phyloP scores from a whole-genome alignment of 495 filamentous ascomycete species.

The Penicillium taxi region DNA sequence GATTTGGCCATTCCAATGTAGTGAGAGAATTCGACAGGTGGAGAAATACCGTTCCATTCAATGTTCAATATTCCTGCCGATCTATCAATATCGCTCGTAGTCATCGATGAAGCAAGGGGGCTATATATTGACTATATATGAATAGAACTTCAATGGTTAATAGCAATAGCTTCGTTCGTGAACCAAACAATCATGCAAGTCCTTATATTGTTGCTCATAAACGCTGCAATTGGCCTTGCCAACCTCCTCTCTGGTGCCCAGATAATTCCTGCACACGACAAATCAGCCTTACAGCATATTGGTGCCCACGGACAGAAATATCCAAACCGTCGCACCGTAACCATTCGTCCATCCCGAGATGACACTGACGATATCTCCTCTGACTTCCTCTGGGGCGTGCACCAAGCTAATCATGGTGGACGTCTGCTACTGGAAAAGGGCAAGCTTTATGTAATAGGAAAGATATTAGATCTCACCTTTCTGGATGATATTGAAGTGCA shows the following conservation, averaged over 20 bases:
- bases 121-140: too few relatives aligned
- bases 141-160: too few relatives aligned
- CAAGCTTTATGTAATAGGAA: slow-evolving; percentile 47
- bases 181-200: too few relatives aligned
- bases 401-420: slow-evolving; percentile 48
- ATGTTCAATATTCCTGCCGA: too few relatives aligned
- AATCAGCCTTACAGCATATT: slow-evolving; percentile 12
- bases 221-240: slow-evolving; percentile 11
- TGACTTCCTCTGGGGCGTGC: slow-evolving; percentile 45
- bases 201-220: slow-evolving; percentile 22
- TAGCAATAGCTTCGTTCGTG: too few relatives aligned
- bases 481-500: slow-evolving; percentile 48
- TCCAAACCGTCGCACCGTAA: slow-evolving; percentile 35
- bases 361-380: slow-evolving; percentile 47
- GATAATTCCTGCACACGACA: slow-evolving; percentile 23
- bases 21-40: too few relatives aligned
- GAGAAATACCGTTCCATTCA: too few relatives aligned
- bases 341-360: slow-evolving; percentile 42
- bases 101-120: too few relatives aligned
- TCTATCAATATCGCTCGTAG: too few relatives aligned
- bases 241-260: slow-evolving; percentile 19
- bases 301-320: slow-evolving; percentile 26
- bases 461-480: slow-evolving; percentile 49
- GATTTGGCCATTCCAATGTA: too few relatives aligned
- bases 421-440: slow-evolving; percentile 42